These are phyloP conservation scores for Taphrina wiesneri DNA, from an alignment of 1,139 yeast genomes.

Conservation along the genomic window DNA sequence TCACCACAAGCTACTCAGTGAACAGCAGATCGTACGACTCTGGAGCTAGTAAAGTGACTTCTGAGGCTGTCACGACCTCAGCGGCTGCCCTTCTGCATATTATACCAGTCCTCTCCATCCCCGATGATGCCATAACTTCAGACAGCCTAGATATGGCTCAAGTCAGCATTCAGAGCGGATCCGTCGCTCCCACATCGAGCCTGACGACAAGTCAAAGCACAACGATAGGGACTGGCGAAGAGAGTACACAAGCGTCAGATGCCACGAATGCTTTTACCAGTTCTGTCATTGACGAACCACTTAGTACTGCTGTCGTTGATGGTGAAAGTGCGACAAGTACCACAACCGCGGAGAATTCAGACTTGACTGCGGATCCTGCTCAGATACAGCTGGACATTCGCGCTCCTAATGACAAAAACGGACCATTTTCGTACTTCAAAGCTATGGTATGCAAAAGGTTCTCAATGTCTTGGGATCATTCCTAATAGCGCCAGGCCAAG, in stretches of 20 bases:
- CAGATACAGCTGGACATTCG: neutral
- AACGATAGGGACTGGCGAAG: neutral
- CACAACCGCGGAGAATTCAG: neutral
- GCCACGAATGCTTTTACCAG: neutral
- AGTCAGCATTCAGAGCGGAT: neutral
- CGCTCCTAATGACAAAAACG: constrained; percentile 6
- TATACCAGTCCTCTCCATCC: neutral
- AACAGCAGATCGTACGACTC: too few relatives aligned
- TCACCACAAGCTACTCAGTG: too few relatives aligned
- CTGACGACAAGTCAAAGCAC: neutral
- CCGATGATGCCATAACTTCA: neutral
- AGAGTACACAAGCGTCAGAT: neutral
- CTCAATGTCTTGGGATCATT: neutral
- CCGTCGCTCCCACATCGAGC: neutral
- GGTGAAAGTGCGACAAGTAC: neutral
- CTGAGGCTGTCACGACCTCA: neutral
- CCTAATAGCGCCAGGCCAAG: constrained; percentile 8
- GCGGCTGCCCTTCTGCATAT: neutral
- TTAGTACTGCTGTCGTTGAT: too few relatives aligned
- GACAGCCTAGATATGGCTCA: neutral
- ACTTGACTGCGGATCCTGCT: neutral
- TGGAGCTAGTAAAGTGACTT: too few relatives aligned
- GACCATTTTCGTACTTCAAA: constrained; percentile 8
- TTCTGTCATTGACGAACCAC: too few relatives aligned
- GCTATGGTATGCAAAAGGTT: neutral